These are phyloP conservation scores for Tuber borchii DNA, from an alignment of 495 filamentous ascomycete species.

Conservation along the genomic window DNA sequence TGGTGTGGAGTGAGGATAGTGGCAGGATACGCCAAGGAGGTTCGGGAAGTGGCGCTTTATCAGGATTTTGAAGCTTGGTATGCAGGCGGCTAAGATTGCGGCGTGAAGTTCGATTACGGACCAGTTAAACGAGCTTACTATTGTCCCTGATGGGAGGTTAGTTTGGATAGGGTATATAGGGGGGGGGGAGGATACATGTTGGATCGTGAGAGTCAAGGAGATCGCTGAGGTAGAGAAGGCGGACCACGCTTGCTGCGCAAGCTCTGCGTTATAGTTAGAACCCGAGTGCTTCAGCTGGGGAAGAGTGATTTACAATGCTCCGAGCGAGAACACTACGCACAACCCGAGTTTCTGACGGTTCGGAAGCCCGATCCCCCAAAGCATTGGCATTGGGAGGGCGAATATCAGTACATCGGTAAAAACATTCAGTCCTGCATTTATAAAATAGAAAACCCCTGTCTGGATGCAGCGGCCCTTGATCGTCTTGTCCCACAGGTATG, in stretches of 20 bases:
- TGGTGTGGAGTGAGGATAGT: background rate
- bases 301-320: slow-evolving; percentile 47
- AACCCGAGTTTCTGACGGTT: slow-evolving; percentile 48
- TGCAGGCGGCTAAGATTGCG: slow-evolving; percentile 50
- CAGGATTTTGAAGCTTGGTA: slow-evolving; percentile 48
- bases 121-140: slow-evolving; percentile 42
- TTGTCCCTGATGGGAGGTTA: slow-evolving; percentile 17
- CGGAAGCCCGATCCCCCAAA: slow-evolving; percentile 48
- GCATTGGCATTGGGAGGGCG: slow-evolving; percentile 48
- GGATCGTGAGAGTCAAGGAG: slow-evolving; percentile 25
- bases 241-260: slow-evolving; percentile 30
- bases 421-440: slow-evolving; percentile 50
- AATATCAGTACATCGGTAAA: slow-evolving; percentile 43
- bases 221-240: slow-evolving; percentile 24
- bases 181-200: slow-evolving; percentile 10
- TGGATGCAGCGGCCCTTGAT: slow-evolving; percentile 52
- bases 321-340: slow-evolving; percentile 48
- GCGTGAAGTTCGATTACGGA: slow-evolving; percentile 51
- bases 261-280: slow-evolving; percentile 16
- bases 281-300: background rate
- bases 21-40: slow-evolving; percentile 34
- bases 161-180: background rate
- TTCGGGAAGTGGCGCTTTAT: slow-evolving; percentile 43
- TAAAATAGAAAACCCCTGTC: slow-evolving; percentile 46
- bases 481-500: slow-evolving; percentile 37